Evolutionary conservation across 2,329 filamentous ascomycete genomes (phyloP).

Genomic region (Penicillium psychrosexuale): DNA sequence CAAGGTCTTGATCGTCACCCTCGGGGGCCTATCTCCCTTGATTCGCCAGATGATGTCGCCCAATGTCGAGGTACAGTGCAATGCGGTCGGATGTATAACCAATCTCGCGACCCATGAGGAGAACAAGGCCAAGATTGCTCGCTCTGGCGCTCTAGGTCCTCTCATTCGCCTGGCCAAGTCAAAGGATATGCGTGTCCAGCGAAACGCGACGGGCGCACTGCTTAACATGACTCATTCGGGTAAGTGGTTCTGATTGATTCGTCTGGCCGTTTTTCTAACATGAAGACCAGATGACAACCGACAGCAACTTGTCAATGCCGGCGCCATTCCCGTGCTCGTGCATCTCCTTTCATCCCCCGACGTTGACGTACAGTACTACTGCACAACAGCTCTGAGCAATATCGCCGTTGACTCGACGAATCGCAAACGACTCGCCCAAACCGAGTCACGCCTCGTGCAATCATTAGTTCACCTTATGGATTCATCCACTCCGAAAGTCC

Average conservation of each 20-base stretch:
- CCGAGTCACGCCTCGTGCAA: slow-evolving; percentile 86
- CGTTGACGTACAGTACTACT: slow-evolving; percentile 98
- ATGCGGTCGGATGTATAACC: slow-evolving; percentile 97
- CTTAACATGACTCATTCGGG: slow-evolving; percentile 99
- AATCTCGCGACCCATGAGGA: slow-evolving; percentile 98
- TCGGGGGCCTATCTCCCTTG: slow-evolving; percentile 83
- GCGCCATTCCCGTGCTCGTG: slow-evolving; percentile 95
- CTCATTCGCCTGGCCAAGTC: slow-evolving; percentile 92
- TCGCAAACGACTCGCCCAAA: slow-evolving; percentile 83
- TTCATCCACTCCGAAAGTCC: slow-evolving; percentile 93
- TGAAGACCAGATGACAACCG: slow-evolving; percentile 77
- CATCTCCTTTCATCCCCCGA: slow-evolving; percentile 89
- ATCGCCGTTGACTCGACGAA: slow-evolving; percentile 94
- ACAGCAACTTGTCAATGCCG: slow-evolving; percentile 93
- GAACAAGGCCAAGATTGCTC: slow-evolving; percentile 97
- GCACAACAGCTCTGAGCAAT: slow-evolving; percentile 96
- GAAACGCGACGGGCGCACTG: slow-evolving; percentile 92
- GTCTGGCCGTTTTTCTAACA: slow-evolving; percentile 21
- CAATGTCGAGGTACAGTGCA: slow-evolving; percentile 98
- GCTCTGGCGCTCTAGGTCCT: slow-evolving; percentile 86
- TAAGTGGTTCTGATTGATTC: slow-evolving; percentile 46
- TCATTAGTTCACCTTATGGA: slow-evolving; percentile 96
- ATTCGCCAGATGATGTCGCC: slow-evolving; percentile 98
- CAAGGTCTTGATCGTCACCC: slow-evolving; percentile 91
- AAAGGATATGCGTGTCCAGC: slow-evolving; percentile 96